A percentile compares a stretch with the other conserved stretches of the same genome.
Evolutionary conservation across 192 early-diverging fungal species (phyloP).

Genomic region (Entomortierella parvispora): DNA sequence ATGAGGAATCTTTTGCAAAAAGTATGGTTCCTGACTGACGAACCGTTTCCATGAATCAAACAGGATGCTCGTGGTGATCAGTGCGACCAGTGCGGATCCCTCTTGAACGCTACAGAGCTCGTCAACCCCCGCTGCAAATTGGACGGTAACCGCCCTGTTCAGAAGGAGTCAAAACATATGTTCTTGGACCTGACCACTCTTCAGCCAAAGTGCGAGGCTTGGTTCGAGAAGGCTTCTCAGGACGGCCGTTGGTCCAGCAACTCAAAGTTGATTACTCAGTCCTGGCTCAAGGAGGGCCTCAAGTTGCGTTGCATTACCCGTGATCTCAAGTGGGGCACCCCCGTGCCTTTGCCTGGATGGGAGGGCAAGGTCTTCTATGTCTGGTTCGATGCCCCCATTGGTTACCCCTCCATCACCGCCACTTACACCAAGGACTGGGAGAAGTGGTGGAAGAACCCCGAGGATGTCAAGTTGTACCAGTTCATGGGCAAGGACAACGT

Average conservation of each 20-base stretch:
- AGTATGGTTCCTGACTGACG: background rate
- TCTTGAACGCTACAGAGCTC: conserved; percentile 93
- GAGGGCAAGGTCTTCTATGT: conserved; percentile 98
- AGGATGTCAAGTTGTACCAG: conserved; percentile 95
- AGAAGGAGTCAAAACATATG: conserved; percentile 87
- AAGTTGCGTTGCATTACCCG: conserved; percentile 95
- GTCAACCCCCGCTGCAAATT: conserved; percentile 95
- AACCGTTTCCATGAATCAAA: background rate
- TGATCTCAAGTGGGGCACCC: conserved; percentile 98
- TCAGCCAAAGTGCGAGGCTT: conserved; percentile 80
- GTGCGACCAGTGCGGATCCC: conserved; percentile 93
- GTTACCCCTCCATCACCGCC: conserved; percentile 97
- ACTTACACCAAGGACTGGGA: conserved; percentile 95
- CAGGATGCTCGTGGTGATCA: conserved; percentile 98
- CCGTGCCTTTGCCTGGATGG: conserved; percentile 86
- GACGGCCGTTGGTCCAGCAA: conserved; percentile 93
- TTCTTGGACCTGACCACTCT: conserved; percentile 88
- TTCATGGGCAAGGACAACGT: conserved; percentile 99
- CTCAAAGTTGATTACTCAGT: conserved; percentile 85
- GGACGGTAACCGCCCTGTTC: conserved; percentile 82
- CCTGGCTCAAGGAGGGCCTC: conserved; percentile 96
- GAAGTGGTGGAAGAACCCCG: conserved; percentile 99
- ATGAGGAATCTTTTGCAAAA: background rate
- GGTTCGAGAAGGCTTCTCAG: conserved; percentile 72
- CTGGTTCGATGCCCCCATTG: conserved; percentile 99